Percentiles rank a stretch among this genome's conserved stretches.
These are phyloP conservation scores for Dothideomycetes sp. DNA, from an alignment of 2,329 filamentous ascomycete species.

Conservation along the genomic window DNA sequence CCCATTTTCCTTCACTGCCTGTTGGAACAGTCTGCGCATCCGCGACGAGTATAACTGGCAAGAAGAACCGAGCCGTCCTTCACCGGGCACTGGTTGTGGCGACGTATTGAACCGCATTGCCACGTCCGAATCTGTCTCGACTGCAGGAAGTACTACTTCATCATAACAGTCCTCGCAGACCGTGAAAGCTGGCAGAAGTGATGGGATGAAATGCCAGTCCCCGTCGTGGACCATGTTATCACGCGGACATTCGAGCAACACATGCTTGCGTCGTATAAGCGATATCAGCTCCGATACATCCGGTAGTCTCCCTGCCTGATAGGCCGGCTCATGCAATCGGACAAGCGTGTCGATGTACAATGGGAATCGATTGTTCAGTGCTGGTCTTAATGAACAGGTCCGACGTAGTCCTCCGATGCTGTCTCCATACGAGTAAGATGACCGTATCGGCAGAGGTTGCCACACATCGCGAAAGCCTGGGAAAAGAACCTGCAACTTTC, in stretches of 20 bases:
- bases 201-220: constrained; percentile 67
- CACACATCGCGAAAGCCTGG: constrained; percentile 63
- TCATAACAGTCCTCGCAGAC: constrained; percentile 83
- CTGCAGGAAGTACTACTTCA: constrained; percentile 61
- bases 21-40: constrained; percentile 64
- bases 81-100: constrained; percentile 44
- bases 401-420: constrained; percentile 26
- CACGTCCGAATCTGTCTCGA: constrained; percentile 43
- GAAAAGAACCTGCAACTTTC: constrained; percentile 60
- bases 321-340: constrained; percentile 36
- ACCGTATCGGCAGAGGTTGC: constrained; percentile 31
- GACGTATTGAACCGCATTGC: constrained; percentile 55
- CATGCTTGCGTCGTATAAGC: constrained; percentile 48
- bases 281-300: constrained; percentile 53
- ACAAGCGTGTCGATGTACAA: constrained; percentile 47
- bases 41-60: constrained; percentile 74
- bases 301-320: constrained; percentile 26
- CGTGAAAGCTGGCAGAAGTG: constrained; percentile 60
- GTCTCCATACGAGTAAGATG: constrained; percentile 24
- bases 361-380: constrained; percentile 45
- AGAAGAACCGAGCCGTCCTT: constrained; percentile 23
- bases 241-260: constrained; percentile 52
- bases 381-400: constrained; percentile 57
- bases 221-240: constrained; percentile 51
- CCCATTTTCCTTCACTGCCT: constrained; percentile 57